Base-by-base conservation (phyloP, 345 rosid genomes). In the Acer yangbiense region DNA sequence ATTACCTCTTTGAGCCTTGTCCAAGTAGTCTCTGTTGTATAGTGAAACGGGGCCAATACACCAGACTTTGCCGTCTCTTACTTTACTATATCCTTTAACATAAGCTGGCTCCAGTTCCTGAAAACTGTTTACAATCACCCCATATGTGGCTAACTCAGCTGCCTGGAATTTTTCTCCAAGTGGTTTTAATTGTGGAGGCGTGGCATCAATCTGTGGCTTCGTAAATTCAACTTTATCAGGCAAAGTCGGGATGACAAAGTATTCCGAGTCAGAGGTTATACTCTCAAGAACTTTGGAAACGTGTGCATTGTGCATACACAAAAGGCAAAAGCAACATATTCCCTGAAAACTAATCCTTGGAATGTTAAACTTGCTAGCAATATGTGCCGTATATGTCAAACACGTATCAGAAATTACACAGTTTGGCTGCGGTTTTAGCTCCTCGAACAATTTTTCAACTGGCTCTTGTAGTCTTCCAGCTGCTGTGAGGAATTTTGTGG, bases 331-430 rank as follows among this genome's bases (percentile, higher is more conserved):
- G 67, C 86, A 86, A 2, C 79, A 41, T 43, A 76, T 55, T 20
- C 87, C 86, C 25, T 81, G 81, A 60, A 88, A 86, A 63, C 69
- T 66, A 35, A 88, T 69, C 20, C 88, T 66, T 0, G 86, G 88
- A 55, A 86, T 29, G 20, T 78, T 50, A 58, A 86, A 82, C 39
- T 70, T 78, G 23, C 14, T 41, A 2, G 88, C 84, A 8, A 71
- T 52, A 17, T 71, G 25, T 2, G 68, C 11, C 3, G 89, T 85
- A 79, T 74, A 86, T 4, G 83, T 67, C 29, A 88, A 13, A 52
- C 78, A 72, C 60, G 67, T 71, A 69, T 85, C 88, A 2, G 91
- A 84, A n/a, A 86, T 76, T 17, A 86, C 66, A 61, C 88, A 88
- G 60, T 76, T 79, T 6, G 82, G 85, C 27, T 41, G 32, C 0